Evolutionary conservation across 2,329 filamentous ascomycete genomes (phyloP).

Genomic region (Coniella lustricola): DNA sequence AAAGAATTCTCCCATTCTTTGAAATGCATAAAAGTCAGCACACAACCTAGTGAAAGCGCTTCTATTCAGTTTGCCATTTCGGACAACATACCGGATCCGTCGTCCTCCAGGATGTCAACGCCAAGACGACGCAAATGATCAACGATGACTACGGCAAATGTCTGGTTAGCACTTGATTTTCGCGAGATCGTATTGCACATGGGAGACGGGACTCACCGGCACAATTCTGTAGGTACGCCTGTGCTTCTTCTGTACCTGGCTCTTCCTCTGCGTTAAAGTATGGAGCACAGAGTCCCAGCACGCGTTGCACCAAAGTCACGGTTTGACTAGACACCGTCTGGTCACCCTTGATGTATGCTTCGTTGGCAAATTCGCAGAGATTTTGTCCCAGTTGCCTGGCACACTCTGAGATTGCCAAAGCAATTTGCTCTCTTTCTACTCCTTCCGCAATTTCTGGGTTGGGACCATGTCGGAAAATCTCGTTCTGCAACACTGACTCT

Average conservation of each 20-base stretch:
- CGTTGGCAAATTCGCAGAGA: slow-evolving; percentile 40
- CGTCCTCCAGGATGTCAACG: slow-evolving; percentile 51
- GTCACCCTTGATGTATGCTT: slow-evolving; percentile 37
- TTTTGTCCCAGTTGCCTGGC: slow-evolving; percentile 34
- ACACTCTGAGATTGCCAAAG: slow-evolving; percentile 28
- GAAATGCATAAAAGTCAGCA: slow-evolving; percentile 7
- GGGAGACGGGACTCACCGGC: slow-evolving; percentile 27
- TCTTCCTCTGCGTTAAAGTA: slow-evolving; percentile 32
- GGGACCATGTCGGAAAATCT: slow-evolving; percentile 33
- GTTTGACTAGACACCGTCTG: slow-evolving; percentile 35
- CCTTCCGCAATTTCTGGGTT: slow-evolving; percentile 23
- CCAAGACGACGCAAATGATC: slow-evolving; percentile 46
- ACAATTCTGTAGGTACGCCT: slow-evolving; percentile 29
- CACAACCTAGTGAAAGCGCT: background rate
- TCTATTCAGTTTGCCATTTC: slow-evolving; percentile 23
- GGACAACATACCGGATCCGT: slow-evolving; percentile 48
- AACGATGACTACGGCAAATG: slow-evolving; percentile 30
- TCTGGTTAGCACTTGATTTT: background rate
- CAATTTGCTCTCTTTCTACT: slow-evolving; percentile 25
- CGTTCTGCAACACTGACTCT: slow-evolving; percentile 36
- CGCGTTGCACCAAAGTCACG: slow-evolving; percentile 34
- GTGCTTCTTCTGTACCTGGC: slow-evolving; percentile 24
- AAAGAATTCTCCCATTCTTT: slow-evolving; percentile 49
- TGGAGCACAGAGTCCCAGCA: slow-evolving; percentile 34
- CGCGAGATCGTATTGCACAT: no score